Evolutionary conservation across 169 alveolate genomes (phyloP).

Genomic region (Plasmodium malariae): DNA sequence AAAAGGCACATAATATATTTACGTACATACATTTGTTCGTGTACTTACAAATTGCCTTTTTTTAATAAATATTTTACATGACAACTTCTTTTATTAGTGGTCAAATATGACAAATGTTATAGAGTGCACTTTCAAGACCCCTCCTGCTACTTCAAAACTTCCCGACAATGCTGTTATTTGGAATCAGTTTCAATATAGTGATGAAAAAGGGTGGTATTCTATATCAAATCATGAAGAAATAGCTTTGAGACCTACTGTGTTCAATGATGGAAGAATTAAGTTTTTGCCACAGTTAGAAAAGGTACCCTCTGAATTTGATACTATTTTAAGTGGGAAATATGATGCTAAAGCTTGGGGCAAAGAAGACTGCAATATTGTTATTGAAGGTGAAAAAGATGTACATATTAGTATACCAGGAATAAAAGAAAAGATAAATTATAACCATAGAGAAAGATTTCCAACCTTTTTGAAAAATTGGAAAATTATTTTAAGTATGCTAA

Average conservation of each 20-base stretch:
- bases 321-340: slow-evolving; percentile 81
- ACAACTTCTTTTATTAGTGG: background rate
- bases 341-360: slow-evolving; percentile 83
- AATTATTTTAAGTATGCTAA: slow-evolving; percentile 78
- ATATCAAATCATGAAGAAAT: slow-evolving; percentile 80
- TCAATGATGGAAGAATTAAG: slow-evolving; percentile 79
- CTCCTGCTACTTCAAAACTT: slow-evolving; percentile 55
- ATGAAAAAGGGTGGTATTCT: slow-evolving; percentile 84
- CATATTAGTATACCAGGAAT: slow-evolving; percentile 78
- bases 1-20: no score
- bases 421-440: slow-evolving; percentile 77
- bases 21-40: background rate
- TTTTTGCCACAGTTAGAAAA: slow-evolving; percentile 81
- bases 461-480: slow-evolving; percentile 84
- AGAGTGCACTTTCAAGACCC: slow-evolving; percentile 72
- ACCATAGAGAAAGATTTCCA: slow-evolving; percentile 83
- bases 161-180: slow-evolving; percentile 73
- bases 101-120: slow-evolving; percentile 68
- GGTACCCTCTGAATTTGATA: slow-evolving; percentile 76
- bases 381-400: slow-evolving; percentile 84
- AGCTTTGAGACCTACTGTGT: slow-evolving; percentile 79
- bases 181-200: slow-evolving; percentile 72
- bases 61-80: slow-evolving; percentile 6
- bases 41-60: no score
- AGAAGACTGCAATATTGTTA: slow-evolving; percentile 78